Evolutionary conservation across 208 protist species (phyloP).

Genomic region (Acanthamoeba rhysodes): DNA sequence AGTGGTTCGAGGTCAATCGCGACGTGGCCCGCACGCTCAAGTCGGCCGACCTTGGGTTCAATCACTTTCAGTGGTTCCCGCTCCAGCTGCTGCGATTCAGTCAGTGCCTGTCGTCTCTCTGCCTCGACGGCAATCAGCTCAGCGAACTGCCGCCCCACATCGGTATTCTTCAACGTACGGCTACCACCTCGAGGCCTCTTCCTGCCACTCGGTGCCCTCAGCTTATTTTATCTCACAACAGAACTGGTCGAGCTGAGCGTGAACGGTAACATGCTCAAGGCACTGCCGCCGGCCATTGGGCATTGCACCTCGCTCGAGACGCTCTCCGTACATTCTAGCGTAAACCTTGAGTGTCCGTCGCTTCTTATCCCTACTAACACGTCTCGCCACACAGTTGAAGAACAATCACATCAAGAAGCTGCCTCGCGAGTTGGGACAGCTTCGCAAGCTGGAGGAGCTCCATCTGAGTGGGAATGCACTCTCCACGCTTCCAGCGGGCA

Average conservation of each 20-base stretch:
- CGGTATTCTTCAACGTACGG: background rate
- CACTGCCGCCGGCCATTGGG: background rate
- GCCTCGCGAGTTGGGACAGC: background rate
- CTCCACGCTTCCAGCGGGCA: background rate
- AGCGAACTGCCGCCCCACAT: slow-evolving; percentile 48
- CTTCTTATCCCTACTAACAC: background rate
- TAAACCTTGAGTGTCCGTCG: background rate
- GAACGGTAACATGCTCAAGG: background rate
- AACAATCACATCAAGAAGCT: slow-evolving; percentile 46
- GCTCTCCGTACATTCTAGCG: background rate
- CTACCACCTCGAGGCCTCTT: background rate
- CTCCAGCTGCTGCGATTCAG: slow-evolving; percentile 19
- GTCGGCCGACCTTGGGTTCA: slow-evolving; percentile 8
- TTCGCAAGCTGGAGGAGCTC: slow-evolving; percentile 10
- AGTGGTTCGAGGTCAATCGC: slow-evolving; percentile 16
- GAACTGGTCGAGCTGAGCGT: slow-evolving; percentile 10
- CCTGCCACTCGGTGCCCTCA: background rate
- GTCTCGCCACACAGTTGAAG: background rate
- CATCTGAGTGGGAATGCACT: background rate
- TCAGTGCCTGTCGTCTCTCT: background rate
- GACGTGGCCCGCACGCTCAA: background rate
- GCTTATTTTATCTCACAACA: background rate
- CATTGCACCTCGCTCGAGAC: background rate
- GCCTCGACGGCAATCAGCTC: slow-evolving; percentile 49
- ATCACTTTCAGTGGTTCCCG: slow-evolving; percentile 16